A percentile compares a stretch with the other conserved stretches of the same genome.
Evolutionary conservation across 208 protist genomes (phyloP).

Genomic region (Leishmania tarentolae): DNA sequence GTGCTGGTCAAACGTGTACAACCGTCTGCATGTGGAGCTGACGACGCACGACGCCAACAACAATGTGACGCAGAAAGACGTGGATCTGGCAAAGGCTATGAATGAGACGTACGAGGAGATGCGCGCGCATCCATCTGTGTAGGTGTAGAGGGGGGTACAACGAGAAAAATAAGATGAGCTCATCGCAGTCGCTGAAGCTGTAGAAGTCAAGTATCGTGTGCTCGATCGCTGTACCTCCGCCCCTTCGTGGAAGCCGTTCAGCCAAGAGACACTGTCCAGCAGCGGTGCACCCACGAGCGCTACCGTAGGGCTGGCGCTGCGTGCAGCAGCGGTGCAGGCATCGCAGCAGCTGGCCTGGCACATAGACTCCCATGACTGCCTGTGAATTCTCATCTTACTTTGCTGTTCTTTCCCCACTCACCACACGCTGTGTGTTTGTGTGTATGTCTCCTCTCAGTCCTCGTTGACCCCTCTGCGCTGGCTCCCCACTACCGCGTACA

Average conservation of each 20-base stretch:
- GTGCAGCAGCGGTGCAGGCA: neutral
- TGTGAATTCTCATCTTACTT: neutral
- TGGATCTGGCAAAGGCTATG: slow-evolving; percentile 73
- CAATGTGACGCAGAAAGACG: slow-evolving; percentile 81
- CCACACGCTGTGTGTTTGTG: neutral
- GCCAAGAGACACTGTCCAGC: neutral
- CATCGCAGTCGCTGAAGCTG: neutral
- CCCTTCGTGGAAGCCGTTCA: neutral
- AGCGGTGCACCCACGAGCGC: neutral
- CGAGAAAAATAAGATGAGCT: neutral
- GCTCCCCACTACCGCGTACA: neutral
- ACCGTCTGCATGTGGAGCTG: slow-evolving; percentile 90
- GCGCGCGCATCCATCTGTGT: neutral
- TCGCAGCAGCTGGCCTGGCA: neutral
- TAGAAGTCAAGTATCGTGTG: neutral
- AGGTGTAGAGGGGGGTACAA: neutral
- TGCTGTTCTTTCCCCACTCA: neutral
- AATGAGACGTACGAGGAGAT: slow-evolving; percentile 43
- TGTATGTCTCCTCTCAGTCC: neutral
- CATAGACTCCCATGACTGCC: neutral
- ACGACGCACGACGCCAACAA: slow-evolving; percentile 95
- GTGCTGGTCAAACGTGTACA: slow-evolving; percentile 96
- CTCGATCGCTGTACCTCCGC: neutral
- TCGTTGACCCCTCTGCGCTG: neutral
- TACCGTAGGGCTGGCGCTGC: neutral